phyloP scores from a whole-genome alignment of 257 asterid species.

The Lycium barbarum region DNA sequence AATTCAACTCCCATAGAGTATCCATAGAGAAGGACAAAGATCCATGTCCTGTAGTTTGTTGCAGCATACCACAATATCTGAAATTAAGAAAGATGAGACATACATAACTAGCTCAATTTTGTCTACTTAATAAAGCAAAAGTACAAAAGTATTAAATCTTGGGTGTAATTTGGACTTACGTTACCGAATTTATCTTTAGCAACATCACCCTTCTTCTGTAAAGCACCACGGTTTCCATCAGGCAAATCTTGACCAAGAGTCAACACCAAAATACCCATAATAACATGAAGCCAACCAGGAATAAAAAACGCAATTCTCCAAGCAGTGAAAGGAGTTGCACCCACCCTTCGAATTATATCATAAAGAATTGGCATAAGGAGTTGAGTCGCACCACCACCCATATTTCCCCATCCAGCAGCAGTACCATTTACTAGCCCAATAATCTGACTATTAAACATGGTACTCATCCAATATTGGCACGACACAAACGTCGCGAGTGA shows the following conservation, averaged over 20 bases:
- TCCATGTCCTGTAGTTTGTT: constrained; percentile 78
- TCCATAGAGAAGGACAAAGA: constrained; percentile 65
- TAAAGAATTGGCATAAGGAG: constrained; percentile 66
- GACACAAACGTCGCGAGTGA: constrained; percentile 70
- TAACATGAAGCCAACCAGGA: constrained; percentile 65
- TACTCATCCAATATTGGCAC: constrained; percentile 70
- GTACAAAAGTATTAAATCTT: not conserved
- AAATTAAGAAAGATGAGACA: not conserved
- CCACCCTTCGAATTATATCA: constrained; percentile 45
- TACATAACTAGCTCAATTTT: too few species aligned
- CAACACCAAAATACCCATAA: constrained; percentile 65
- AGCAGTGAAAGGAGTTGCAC: constrained; percentile 61
- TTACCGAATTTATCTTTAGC: constrained; percentile 54
- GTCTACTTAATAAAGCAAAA: too few species aligned
- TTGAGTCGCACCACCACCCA: constrained; percentile 81
- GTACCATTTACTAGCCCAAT: constrained; percentile 64
- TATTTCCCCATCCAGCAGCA: constrained; percentile 79
- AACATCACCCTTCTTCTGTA: constrained; percentile 62
- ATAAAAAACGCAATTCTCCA: constrained; percentile 73
- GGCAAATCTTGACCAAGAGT: constrained; percentile 76
- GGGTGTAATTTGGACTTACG: constrained; percentile 36
- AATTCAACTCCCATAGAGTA: constrained; percentile 78
- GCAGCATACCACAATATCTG: constrained; percentile 62
- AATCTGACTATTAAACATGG: constrained; percentile 59
- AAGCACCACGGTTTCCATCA: constrained; percentile 58